Conservation (phyloP, 169 alveolate genomes). For the Plasmodium yoelii region DNA sequence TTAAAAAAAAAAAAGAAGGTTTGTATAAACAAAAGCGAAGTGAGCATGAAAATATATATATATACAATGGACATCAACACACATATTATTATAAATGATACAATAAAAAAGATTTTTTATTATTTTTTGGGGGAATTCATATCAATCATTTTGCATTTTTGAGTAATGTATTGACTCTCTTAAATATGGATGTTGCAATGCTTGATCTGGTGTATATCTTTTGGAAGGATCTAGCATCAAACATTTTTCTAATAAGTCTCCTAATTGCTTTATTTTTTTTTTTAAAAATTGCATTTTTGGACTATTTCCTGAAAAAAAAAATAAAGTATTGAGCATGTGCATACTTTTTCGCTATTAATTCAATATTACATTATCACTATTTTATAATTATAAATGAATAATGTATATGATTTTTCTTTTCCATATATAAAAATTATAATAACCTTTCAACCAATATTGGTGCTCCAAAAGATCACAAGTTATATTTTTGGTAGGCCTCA, state of each 20-base stretch:
- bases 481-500: slow-evolving; percentile 85
- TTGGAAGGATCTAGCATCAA: slow-evolving; percentile 95
- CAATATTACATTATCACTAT: background rate
- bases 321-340: background rate
- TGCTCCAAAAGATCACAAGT: slow-evolving; percentile 86
- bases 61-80: background rate
- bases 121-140: background rate
- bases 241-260: slow-evolving; percentile 96
- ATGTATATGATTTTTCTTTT: background rate
- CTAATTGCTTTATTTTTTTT: slow-evolving; percentile 87
- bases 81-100: background rate
- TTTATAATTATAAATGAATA: too few relatives aligned
- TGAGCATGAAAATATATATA: background rate
- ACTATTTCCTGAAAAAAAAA: slow-evolving; percentile 74
- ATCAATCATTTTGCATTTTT: slow-evolving; percentile 54
- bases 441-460: slow-evolving; percentile 84
- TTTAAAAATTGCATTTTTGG: slow-evolving; percentile 83
- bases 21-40: background rate
- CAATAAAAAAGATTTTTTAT: too few relatives aligned
- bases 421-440: slow-evolving; percentile 1
- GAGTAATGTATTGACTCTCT: slow-evolving; percentile 80
- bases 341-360: background rate
- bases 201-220: slow-evolving; percentile 96
- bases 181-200: slow-evolving; percentile 95
- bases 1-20: background rate